phyloP scores from a whole-genome alignment of 2,329 filamentous ascomycete species.

The Acrocalymma vagum region DNA sequence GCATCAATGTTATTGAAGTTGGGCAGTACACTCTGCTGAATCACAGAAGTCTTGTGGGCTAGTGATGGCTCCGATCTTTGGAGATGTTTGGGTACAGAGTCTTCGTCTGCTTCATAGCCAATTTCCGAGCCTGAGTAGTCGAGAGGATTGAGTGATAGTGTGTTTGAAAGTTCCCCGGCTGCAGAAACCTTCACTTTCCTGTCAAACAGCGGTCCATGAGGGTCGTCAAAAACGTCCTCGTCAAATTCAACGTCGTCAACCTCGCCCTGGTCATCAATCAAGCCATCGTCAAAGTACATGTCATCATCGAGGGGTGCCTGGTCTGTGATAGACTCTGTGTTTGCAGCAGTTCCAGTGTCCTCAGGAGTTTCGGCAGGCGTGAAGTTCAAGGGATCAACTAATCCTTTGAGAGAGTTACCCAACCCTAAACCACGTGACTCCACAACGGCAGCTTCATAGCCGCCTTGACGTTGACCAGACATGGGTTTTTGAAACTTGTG shows the following conservation, averaged over 20 bases:
- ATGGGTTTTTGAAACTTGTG: constrained; percentile 23
- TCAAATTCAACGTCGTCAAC: constrained; percentile 69
- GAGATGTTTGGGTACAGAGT: constrained; percentile 32
- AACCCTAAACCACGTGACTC: constrained; percentile 27
- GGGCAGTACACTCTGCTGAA: constrained; percentile 39
- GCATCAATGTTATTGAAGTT: constrained; percentile 66
- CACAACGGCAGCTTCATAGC: constrained; percentile 12
- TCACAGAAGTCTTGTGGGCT: constrained; percentile 57
- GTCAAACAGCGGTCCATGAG: constrained; percentile 56
- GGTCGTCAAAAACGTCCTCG: constrained; percentile 75
- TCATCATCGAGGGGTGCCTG: constrained; percentile 56
- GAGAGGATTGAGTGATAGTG: constrained; percentile 24
- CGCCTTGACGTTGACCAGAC: constrained; percentile 8
- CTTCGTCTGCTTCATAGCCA: constrained; percentile 44
- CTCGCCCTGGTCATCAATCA: constrained; percentile 61
- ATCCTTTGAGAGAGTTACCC: constrained; percentile 18
- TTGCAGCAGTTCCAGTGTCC: constrained; percentile 6
- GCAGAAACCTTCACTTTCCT: constrained; percentile 48
- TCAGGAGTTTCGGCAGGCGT: constrained; percentile 17
- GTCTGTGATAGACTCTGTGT: constrained; percentile 14
- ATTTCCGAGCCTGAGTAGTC: constrained; percentile 28
- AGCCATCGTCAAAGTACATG: constrained; percentile 74
- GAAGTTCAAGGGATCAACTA: constrained; percentile 11
- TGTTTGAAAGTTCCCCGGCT: constrained; percentile 19
- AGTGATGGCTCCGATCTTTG: constrained; percentile 56